Evolutionary conservation across 2,329 filamentous ascomycete genomes (phyloP).

Genomic region (Sporothrix euskadiensis): DNA sequence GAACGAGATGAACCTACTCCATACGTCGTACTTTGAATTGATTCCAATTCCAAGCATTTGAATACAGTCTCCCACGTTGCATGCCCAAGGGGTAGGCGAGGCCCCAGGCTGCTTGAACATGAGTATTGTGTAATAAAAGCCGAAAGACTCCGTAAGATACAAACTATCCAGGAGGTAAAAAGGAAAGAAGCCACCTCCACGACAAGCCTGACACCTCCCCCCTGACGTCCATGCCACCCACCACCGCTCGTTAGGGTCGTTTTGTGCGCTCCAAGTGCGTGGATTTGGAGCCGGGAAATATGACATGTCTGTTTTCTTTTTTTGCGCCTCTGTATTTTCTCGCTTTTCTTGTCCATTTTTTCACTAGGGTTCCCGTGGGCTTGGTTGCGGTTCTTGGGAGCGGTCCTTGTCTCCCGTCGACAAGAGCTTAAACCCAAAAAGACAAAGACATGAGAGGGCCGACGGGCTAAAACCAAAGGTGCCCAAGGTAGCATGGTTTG

Average conservation of each 20-base stretch:
- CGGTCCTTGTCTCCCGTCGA: background rate
- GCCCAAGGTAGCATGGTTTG: background rate
- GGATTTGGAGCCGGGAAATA: constrained; percentile 16
- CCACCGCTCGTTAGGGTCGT: background rate
- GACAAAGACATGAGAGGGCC: background rate
- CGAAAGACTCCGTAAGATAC: background rate
- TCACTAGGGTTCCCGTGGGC: background rate
- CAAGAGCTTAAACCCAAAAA: background rate
- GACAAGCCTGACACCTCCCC: background rate
- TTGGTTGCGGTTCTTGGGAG: too few relatives aligned
- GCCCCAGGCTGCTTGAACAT: background rate
- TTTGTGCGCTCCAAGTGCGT: constrained; percentile 24
- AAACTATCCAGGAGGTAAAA: background rate
- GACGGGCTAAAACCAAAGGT: constrained; percentile 2
- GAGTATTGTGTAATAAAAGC: background rate
- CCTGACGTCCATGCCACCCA: background rate
- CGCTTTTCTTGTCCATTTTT: background rate
- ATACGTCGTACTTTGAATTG: too few relatives aligned
- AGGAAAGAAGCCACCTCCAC: background rate
- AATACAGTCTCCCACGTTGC: background rate
- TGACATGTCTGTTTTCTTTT: constrained; percentile 21
- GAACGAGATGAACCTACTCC: background rate
- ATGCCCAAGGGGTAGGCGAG: background rate
- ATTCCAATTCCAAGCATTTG: background rate
- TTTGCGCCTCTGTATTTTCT: background rate